Evolutionary conservation across 805 yeast species (phyloP).

Genomic region (Torulaspora franciscae): DNA sequence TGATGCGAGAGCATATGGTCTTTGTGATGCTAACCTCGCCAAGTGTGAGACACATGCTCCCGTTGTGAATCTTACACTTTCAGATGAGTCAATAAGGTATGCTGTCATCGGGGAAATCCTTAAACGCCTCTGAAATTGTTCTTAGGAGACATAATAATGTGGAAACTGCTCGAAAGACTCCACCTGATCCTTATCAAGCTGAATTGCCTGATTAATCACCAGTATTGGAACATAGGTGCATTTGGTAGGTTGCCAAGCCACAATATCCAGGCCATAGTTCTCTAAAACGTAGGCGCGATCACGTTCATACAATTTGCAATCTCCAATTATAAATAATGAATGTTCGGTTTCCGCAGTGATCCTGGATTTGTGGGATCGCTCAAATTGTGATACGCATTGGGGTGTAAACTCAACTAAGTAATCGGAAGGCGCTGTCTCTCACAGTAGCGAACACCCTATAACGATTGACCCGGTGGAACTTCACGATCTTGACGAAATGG

Average conservation of each 20-base stretch:
- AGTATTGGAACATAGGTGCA: slow-evolving; percentile 16
- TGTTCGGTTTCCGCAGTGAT: slow-evolving; percentile 27
- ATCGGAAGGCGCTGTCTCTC: slow-evolving; percentile 22
- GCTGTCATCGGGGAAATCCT: too few species aligned
- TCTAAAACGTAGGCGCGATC: slow-evolving; percentile 4
- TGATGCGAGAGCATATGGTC: too few species aligned
- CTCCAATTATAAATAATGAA: slow-evolving; percentile 29
- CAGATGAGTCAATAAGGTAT: too few species aligned
- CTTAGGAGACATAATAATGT: slow-evolving; percentile 4
- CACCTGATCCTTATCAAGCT: slow-evolving; percentile 29
- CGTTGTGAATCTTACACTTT: too few species aligned
- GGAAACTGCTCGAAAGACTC: slow-evolving; percentile 16
- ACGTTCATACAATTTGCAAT: slow-evolving; percentile 11
- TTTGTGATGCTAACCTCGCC: too few species aligned
- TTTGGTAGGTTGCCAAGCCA: neutral
- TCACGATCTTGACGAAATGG: slow-evolving; percentile 26
- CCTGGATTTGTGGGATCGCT: slow-evolving; percentile 21
- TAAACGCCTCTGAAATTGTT: too few species aligned
- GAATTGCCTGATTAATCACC: slow-evolving; percentile 22
- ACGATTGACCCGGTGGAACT: slow-evolving; percentile 22
- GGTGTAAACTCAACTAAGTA: slow-evolving; percentile 35
- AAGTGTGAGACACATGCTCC: too few species aligned
- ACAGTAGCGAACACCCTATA: slow-evolving; percentile 26
- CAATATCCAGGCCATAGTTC: slow-evolving; percentile 3
- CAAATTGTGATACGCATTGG: slow-evolving; percentile 29